Percentiles rank a stretch among this genome's conserved stretches.
phyloP scores from a whole-genome alignment of 176 grass and related monocot species.

The Bonia amplexicaulis region DNA sequence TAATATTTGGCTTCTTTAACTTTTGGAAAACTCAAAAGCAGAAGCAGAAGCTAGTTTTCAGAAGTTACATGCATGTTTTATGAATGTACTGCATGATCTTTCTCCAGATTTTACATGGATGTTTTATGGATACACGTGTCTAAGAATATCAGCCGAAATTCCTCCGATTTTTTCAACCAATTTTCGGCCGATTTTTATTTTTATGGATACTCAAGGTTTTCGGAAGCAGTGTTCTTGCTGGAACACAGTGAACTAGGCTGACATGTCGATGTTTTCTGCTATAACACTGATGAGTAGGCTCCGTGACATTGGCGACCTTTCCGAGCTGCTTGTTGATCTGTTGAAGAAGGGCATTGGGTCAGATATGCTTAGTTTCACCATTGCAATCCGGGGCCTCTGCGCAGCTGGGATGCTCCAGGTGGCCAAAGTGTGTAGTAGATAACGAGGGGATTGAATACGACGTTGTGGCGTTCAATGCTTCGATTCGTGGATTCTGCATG shows the following conservation, averaged over 20 bases:
- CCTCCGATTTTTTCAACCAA: no score
- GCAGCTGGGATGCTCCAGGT: constrained; percentile 38
- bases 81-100: no score
- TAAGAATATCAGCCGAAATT: no score
- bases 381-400: constrained; percentile 54
- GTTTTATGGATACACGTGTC: no score
- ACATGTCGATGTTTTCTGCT: constrained; percentile 35
- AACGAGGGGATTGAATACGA: constrained; percentile 33
- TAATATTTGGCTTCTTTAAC: no score
- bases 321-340: constrained; percentile 38
- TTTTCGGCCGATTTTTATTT: no score
- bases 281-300: constrained; percentile 68
- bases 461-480: constrained; percentile 62
- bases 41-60: no score
- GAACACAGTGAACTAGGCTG: constrained; percentile 19
- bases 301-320: constrained; percentile 27
- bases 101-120: no score
- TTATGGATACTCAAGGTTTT: no score
- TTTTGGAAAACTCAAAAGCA: no score
- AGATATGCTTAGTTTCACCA: constrained; percentile 64
- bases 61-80: no score
- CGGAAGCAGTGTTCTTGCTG: constrained; percentile 26
- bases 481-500: constrained; percentile 55
- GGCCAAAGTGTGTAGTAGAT: constrained; percentile 47
- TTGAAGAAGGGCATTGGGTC: constrained; percentile 66